Conservation (phyloP, 1,284 basidiomycete genomes). For the Mycena sp. region DNA sequence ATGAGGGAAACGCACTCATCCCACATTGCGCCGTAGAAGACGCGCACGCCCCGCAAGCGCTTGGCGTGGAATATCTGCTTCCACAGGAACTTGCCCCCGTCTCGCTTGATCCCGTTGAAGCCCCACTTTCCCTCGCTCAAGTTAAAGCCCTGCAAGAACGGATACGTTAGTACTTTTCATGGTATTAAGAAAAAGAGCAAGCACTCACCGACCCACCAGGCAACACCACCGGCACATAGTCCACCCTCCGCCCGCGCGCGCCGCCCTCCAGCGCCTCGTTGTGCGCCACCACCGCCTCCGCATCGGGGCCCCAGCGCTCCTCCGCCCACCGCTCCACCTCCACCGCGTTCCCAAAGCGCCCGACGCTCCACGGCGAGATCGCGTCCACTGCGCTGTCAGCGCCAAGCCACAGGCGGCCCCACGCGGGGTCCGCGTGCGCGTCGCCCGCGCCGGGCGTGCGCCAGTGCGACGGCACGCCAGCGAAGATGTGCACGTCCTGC, state of each 20-base stretch:
- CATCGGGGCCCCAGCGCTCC: slow-evolving; percentile 67
- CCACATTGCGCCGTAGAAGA: slow-evolving; percentile 85
- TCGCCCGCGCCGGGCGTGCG: slow-evolving; percentile 67
- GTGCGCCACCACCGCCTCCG: slow-evolving; percentile 62
- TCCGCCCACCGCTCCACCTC: slow-evolving; percentile 69
- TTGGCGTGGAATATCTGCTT: slow-evolving; percentile 74
- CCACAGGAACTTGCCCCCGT: slow-evolving; percentile 80
- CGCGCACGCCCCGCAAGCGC: slow-evolving; percentile 63
- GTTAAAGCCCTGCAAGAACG: slow-evolving; percentile 64
- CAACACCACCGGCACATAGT: slow-evolving; percentile 79
- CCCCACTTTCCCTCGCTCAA: slow-evolving; percentile 72
- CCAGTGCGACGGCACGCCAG: slow-evolving; percentile 75
- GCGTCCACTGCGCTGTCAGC: slow-evolving; percentile 65
- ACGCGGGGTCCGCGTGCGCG: slow-evolving; percentile 70
- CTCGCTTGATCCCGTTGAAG: slow-evolving; percentile 71
- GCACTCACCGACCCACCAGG: slow-evolving; percentile 77
- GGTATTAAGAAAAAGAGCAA: slow-evolving; percentile 1
- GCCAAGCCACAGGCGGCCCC: slow-evolving; percentile 71
- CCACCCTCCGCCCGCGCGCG: slow-evolving; percentile 58
- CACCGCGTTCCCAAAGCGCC: slow-evolving; percentile 64
- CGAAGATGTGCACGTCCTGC: slow-evolving; percentile 62
- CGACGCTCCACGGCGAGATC: slow-evolving; percentile 81
- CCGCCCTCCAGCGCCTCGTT: slow-evolving; percentile 47
- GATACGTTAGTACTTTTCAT: background rate
- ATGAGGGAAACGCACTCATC: slow-evolving; percentile 67